Evolutionary conservation across 2,329 filamentous ascomycete genomes (phyloP), one percentile per base, ranked within the genome.

Genomic region (Hymenoscyphus scutula): DNA sequence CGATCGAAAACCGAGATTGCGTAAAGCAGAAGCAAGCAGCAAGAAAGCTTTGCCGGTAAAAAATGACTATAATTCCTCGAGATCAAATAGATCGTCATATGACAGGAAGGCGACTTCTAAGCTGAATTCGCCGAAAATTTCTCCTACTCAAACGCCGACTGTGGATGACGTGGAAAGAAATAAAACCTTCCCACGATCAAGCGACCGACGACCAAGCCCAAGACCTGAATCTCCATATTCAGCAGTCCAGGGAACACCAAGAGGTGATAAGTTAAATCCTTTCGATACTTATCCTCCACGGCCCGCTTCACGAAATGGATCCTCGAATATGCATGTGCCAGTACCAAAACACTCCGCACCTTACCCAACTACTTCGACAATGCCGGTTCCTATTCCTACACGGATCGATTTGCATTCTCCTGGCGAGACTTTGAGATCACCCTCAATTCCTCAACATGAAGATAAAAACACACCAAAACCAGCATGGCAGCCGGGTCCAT

Each of bases 401-500:
- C 62, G 61, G 27, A 62, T 66, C 27, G 61, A 69, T 53, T 32
- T 65, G 6, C 41, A 48, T 34, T 67, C 63, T 10, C 62, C 66
- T n/a, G 62, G 65, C 19, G 68, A 72, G 8, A 64, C 32, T 27
- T 62, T 61, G 48, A 60, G 48, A 17, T 57, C 64, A 17, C 65
- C 69, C 23, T 32, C 65, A 10, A 62, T 62, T 17, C 62, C 67
- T 38, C 64, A 65, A 37, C 66, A 59, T 60, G 66, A 70, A 25
- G 64, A 69, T 11, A 61, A 48, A 53, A 55, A 61, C 23, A 27
- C 56, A 13, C 25, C 53, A 55, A 61, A 65, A 30, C 41, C 65
- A 27, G 69, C 75, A 27, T 84, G 82, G 80, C 78, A 81, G 41
- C 79, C 80, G 2, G 72, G 76, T 4, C 70, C 75, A 4, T 82